Base-by-base conservation (phyloP, 2,329 filamentous ascomycete species). In the Hymenoscyphus scutula region DNA sequence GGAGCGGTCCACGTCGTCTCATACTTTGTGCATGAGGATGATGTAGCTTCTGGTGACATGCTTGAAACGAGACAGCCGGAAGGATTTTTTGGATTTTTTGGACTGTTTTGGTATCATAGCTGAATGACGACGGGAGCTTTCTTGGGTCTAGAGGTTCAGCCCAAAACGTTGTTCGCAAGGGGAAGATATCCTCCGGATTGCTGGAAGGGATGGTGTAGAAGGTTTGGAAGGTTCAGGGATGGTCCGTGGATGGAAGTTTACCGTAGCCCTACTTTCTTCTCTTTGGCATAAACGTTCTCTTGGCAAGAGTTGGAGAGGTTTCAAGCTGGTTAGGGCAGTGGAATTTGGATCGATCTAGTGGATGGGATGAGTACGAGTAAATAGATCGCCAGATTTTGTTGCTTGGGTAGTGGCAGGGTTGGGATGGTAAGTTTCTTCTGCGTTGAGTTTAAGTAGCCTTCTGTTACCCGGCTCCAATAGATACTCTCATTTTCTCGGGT, bases 1-100 rank as follows among this genome's bases (percentile, higher is more conserved):
- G 45, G 11, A 13, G 8, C 8, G 11, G 45, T 23, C 19, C 19
- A 51, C 10, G 8, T 51, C 45, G 19, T 51, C 45, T 51, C 45
- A 51, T 51, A 51, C 45, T 51, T 51, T 19, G 5, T 51, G 45
- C 45, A 51, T 51, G 19, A 51, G 19, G 11, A 51, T 51, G 45
- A 51, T 51, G 45, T 51, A 25, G 45, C 19, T 19, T 25, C 10
- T 23, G 45, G n/a, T 23, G 45, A 15, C 19, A 51, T 10, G 45
- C 45, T 51, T 25, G 45, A 51, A 51, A 51, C 45, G 45, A 51
- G 45, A 51, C 45, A 51, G 45, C 19, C 19, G 41, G 23, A 23
- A 19, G 5, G 23, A 51, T 11, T 27, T 25, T 23, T 51, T 13
- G 11, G 10, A 27, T 13, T 51, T 45, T 45, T 45, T 45, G 38